Conservation (phyloP, 148 eudicot species). For the Nepenthes mirabilis region DNA sequence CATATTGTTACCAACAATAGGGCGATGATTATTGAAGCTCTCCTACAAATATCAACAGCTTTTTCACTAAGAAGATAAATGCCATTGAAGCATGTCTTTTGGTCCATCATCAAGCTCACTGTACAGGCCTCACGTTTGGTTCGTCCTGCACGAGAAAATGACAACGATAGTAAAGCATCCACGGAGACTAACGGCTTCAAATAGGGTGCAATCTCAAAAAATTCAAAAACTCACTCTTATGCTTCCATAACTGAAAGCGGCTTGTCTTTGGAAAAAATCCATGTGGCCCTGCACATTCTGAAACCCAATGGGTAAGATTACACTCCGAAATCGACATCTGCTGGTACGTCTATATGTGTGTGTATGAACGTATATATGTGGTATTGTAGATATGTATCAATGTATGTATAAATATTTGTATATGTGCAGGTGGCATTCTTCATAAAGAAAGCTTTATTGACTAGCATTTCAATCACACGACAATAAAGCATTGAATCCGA, state of each 20-base stretch:
- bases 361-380: too few species aligned
- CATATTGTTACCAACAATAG: too few species aligned
- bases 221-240: constrained; percentile 56
- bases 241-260: constrained; percentile 38
- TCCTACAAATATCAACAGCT: too few species aligned
- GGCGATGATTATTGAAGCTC: too few species aligned
- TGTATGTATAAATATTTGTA: too few species aligned
- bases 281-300: constrained; percentile 61
- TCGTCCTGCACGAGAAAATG: constrained; percentile 46
- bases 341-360: background rate
- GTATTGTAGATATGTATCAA: too few species aligned
- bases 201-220: background rate
- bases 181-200: background rate
- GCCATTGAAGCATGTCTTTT: constrained; percentile 43
- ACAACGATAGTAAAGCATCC: background rate
- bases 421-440: too few species aligned
- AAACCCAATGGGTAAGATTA: background rate
- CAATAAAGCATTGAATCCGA: too few species aligned
- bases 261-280: constrained; percentile 72
- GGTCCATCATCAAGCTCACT: constrained; percentile 66
- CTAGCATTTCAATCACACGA: too few species aligned
- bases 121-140: constrained; percentile 63
- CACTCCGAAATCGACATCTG: background rate
- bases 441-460: too few species aligned
- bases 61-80: too few species aligned